Conservation (phyloP, 2,329 filamentous ascomycete species). For the Lecanoromycetidae sp. region DNA sequence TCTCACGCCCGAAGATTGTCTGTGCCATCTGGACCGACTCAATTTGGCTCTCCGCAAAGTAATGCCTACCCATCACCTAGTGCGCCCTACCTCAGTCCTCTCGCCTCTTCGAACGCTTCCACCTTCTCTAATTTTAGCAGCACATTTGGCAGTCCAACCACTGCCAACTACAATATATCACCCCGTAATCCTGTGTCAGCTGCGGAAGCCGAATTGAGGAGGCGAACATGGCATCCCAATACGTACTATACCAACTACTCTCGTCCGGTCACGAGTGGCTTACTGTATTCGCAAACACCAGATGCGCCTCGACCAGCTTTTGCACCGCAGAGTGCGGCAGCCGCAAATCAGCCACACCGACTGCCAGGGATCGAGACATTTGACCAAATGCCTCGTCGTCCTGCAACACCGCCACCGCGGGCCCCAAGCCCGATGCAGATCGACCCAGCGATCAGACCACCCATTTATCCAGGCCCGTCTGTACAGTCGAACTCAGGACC, state of each 20-base stretch:
- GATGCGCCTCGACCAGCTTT: conserved; percentile 47
- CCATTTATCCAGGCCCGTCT: conserved; percentile 30
- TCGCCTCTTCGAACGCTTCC: conserved; percentile 43
- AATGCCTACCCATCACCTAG: conserved; percentile 45
- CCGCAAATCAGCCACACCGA: conserved; percentile 49
- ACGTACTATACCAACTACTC: conserved; percentile 46
- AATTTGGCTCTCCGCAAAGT: conserved; percentile 56
- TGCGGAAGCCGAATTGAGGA: conserved; percentile 64
- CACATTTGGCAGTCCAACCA: conserved; percentile 55
- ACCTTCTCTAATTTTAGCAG: conserved; percentile 42
- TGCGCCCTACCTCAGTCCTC: conserved; percentile 42
- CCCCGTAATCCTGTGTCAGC: conserved; percentile 54
- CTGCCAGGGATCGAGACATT: conserved; percentile 90
- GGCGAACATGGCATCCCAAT: conserved; percentile 81
- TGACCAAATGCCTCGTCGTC: conserved; percentile 57
- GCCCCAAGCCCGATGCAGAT: conserved; percentile 66
- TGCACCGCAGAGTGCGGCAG: conserved; percentile 35
- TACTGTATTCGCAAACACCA: conserved; percentile 64
- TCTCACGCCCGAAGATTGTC: conserved; percentile 66
- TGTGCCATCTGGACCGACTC: conserved; percentile 63
- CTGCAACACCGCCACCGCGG: conserved; percentile 50
- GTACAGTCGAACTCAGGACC: conserved; percentile 32
- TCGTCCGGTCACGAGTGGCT: conserved; percentile 55
- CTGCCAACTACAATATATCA: conserved; percentile 49
- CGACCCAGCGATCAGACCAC: conserved; percentile 41